These are phyloP conservation scores for Clonostachys rosea DNA, from an alignment of 2,329 filamentous ascomycete species.

Conservation along the genomic window DNA sequence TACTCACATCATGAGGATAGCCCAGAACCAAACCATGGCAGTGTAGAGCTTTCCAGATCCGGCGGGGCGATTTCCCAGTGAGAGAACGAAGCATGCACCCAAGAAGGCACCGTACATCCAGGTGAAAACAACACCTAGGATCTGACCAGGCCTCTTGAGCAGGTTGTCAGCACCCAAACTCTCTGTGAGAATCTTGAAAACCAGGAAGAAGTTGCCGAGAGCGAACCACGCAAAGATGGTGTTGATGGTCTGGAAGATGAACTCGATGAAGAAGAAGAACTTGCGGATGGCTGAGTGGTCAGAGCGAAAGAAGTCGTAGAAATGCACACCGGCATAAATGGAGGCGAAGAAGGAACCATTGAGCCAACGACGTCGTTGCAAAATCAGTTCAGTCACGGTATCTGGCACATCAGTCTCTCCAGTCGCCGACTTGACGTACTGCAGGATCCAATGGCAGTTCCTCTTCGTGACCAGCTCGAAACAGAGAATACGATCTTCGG, in stretches of 20 bases:
- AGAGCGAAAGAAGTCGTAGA: constrained; percentile 92
- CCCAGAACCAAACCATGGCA: constrained; percentile 99
- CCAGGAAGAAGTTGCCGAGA: constrained; percentile 97
- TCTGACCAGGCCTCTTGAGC: constrained; percentile 70
- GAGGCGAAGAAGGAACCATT: constrained; percentile 99
- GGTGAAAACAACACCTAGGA: constrained; percentile 87
- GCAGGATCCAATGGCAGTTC: constrained; percentile 94
- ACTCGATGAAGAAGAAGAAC: constrained; percentile 86
- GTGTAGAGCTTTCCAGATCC: constrained; percentile 93
- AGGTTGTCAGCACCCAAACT: constrained; percentile 69
- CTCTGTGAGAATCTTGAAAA: constrained; percentile 93
- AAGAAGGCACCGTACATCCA: constrained; percentile 93
- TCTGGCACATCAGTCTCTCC: constrained; percentile 97
- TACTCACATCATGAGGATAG: constrained; percentile 81
- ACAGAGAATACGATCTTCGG: constrained; percentile 97
- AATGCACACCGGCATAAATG: constrained; percentile 90
- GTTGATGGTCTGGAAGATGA: constrained; percentile 88
- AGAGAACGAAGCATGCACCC: constrained; percentile 90
- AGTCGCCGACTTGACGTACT: constrained; percentile 96
- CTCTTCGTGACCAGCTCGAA: constrained; percentile 97
- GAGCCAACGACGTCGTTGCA: constrained; percentile 93
- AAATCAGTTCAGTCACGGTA: constrained; percentile 87
- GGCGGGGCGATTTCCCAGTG: constrained; percentile 89
- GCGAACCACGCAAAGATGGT: constrained; percentile 99
- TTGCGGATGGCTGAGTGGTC: constrained; percentile 86